Conservation (phyloP, 768 basidiomycete species). For the Tricholoma sp. region DNA sequence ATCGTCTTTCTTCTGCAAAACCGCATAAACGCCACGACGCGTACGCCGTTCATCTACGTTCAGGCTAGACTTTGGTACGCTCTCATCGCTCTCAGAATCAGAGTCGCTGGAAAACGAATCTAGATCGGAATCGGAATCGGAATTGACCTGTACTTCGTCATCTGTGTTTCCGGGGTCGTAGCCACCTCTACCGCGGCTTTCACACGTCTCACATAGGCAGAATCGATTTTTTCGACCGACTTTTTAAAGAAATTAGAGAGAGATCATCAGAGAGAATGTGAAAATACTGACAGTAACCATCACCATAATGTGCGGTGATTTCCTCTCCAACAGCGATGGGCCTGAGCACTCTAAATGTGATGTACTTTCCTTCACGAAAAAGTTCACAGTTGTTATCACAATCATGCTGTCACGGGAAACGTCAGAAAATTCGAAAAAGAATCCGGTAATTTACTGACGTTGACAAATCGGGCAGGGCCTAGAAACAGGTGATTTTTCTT, state of each 20-base stretch:
- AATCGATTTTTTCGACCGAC: constrained; percentile 67
- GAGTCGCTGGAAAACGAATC: constrained; percentile 34
- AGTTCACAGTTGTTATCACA: constrained; percentile 87
- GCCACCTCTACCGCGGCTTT: constrained; percentile 68
- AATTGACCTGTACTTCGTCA: constrained; percentile 37
- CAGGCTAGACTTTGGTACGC: constrained; percentile 27
- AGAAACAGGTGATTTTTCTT: constrained; percentile 91
- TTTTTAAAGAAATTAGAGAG: constrained; percentile 14
- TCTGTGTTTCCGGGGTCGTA: constrained; percentile 60
- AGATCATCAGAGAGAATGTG: constrained; percentile 2
- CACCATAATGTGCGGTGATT: constrained; percentile 86
- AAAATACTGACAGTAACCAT: constrained; percentile 75
- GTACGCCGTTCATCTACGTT: constrained; percentile 80
- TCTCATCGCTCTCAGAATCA: constrained; percentile 34
- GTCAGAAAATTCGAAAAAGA: constrained; percentile 18
- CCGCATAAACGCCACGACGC: constrained; percentile 76
- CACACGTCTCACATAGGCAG: constrained; percentile 86
- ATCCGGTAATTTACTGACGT: constrained; percentile 49
- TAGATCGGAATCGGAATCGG: constrained; percentile 44
- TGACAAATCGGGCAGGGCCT: constrained; percentile 89
- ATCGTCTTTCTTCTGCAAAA: constrained; percentile 53
- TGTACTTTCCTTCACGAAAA: constrained; percentile 84
- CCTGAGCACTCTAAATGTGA: constrained; percentile 81
- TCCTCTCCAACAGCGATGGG: constrained; percentile 79
- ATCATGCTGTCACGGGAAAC: constrained; percentile 58